Evolutionary conservation across 345 rosid genomes (phyloP).

Genomic region (Abelmoschus esculentus): DNA sequence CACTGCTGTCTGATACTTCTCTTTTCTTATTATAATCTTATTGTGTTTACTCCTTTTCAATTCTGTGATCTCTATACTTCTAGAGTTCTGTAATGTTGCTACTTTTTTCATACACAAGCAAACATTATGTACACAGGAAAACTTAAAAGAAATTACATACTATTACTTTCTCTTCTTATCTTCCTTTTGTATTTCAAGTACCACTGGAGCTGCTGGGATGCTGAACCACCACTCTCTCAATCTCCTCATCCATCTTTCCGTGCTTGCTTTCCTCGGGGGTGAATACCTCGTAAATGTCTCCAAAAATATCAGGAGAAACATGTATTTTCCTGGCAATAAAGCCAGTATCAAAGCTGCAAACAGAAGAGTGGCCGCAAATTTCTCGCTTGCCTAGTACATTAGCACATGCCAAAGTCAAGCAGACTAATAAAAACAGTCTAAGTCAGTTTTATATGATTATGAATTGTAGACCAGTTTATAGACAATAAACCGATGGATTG

Average conservation of each 20-base stretch:
- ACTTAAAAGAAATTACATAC: background rate
- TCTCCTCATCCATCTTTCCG: slow-evolving; percentile 69
- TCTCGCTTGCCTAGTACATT: slow-evolving; percentile 65
- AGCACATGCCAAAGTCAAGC: background rate
- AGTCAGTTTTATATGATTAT: background rate
- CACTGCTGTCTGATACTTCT: background rate
- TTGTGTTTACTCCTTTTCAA: background rate
- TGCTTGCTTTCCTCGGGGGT: slow-evolving; percentile 59
- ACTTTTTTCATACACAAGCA: background rate
- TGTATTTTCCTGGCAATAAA: slow-evolving; percentile 53
- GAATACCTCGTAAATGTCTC: slow-evolving; percentile 82
- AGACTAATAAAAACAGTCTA: background rate
- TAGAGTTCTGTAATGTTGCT: background rate
- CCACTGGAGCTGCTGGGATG: slow-evolving; percentile 86
- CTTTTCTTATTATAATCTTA: background rate
- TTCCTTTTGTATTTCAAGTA: slow-evolving; percentile 59
- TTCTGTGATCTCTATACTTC: background rate
- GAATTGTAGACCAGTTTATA: background rate
- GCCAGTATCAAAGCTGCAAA: slow-evolving; percentile 38
- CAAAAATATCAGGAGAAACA: slow-evolving; percentile 40
- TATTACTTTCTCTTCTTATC: slow-evolving; percentile 59
- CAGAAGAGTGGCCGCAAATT: slow-evolving; percentile 49
- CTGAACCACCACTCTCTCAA: slow-evolving; percentile 98
- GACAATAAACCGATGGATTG: background rate
- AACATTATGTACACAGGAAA: background rate